Evolutionary conservation across 2,329 filamentous ascomycete genomes (phyloP), one percentile per base, ranked within the genome.

Genomic region (Alternaria tenuissima): DNA sequence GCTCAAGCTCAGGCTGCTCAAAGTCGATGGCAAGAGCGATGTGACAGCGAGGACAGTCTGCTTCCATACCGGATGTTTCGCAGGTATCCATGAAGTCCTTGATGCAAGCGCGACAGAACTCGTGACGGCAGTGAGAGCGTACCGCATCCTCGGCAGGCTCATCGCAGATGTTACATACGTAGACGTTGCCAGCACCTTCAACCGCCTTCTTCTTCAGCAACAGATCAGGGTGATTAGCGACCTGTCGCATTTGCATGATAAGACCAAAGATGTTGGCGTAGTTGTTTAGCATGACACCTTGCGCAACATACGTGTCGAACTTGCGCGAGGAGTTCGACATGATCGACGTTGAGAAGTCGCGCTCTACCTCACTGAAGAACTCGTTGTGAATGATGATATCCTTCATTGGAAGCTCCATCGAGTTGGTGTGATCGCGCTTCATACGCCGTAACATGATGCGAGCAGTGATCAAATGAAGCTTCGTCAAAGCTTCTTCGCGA

Each of bases 221-320:
- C 36, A 99, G 81, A 80, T 99, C 95, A 0, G 95, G 95, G 75
- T 99, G 95, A 68, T 99, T 95, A 7, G 95, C 93, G 26, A 97
- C 92, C 81, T 99, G 95, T 56, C 95, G 91, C 94, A 99, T 98
- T 79, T 97, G 94, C 93, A 98, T 98, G 74, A 99, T 97, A 56
- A 99, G 86, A 74, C 94, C 94, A 72, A 99, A 99, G 66, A 99
- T 98, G 77, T 99, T 99, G 81, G 95, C 95, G 70, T 98, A 98
- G 76, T 78, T 78, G 83, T 98, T 85, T 52, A 99, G 86, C 79
- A 99, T 88, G 20, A 98, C 94, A 81, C 93, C 94, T 65, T 93
- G 92, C 18, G 93, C 91, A 38, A 98, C 95, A 68, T 98, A 99
- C 0, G 94, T 98, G 74, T 98, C 92, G 68, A 98, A 99, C 70